phyloP scores from a whole-genome alignment of 306 rosid genomes.

The Carpinus viminea region DNA sequence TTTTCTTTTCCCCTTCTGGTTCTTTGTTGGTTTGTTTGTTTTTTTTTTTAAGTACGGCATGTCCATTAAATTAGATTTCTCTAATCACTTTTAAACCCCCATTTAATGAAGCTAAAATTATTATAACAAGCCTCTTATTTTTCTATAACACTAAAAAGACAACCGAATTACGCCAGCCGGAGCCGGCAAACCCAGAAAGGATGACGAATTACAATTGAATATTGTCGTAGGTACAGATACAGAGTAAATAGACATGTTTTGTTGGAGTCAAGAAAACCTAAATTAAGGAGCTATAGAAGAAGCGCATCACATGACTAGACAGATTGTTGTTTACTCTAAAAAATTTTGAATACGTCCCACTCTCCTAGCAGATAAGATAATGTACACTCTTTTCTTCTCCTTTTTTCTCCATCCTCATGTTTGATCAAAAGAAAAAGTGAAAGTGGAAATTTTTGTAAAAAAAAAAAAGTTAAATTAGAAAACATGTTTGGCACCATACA shows the following conservation, averaged over 20 bases:
- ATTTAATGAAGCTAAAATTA: too few relatives aligned
- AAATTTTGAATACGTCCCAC: conserved; percentile 23
- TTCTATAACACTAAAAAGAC: too few relatives aligned
- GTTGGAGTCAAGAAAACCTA: neutral
- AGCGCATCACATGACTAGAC: conserved; percentile 17
- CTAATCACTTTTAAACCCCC: too few relatives aligned
- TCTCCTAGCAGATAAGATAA: conserved; percentile 43
- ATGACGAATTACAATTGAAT: too few relatives aligned
- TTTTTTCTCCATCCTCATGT: conserved; percentile 15
- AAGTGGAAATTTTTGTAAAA: conserved; percentile 11
- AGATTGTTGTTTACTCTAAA: conserved; percentile 27
- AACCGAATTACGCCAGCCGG: too few relatives aligned
- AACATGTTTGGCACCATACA: conserved; percentile 32
- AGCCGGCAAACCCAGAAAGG: too few relatives aligned
- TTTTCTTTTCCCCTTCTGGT: too few relatives aligned
- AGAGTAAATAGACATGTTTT: neutral
- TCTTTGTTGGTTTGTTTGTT: too few relatives aligned
- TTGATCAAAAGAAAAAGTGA: conserved; percentile 11
- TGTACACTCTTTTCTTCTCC: conserved; percentile 16
- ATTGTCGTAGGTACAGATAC: neutral
- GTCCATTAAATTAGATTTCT: too few relatives aligned
- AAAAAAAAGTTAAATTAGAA: conserved; percentile 35
- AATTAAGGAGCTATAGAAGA: conserved; percentile 11
- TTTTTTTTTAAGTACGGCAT: too few relatives aligned
- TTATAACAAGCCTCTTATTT: too few relatives aligned